Conservation (phyloP, 2,329 filamentous ascomycete species). For the Colletotrichum melonis region DNA sequence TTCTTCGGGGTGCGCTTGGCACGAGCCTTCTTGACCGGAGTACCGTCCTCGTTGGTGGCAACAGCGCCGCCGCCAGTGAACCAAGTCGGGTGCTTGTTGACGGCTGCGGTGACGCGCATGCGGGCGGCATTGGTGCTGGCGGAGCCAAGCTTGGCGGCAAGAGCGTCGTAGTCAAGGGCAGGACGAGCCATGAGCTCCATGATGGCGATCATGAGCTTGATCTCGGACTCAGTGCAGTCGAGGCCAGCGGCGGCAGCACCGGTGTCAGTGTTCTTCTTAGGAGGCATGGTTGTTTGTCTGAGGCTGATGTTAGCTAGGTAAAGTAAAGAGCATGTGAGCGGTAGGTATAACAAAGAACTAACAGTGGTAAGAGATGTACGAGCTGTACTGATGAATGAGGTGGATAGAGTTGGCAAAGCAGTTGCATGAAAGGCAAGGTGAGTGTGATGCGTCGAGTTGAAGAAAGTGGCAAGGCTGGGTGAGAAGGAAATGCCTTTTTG, state of each 20-base stretch:
- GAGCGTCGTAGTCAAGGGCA: not conserved
- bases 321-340: not conserved
- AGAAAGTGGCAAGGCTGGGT: not conserved
- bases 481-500: not conserved
- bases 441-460: not conserved
- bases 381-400: not conserved
- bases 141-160: slow-evolving; percentile 9
- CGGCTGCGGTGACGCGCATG: slow-evolving; percentile 3
- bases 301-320: not conserved
- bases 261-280: not conserved
- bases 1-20: not conserved
- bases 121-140: slow-evolving; percentile 20
- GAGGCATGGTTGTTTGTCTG: not conserved
- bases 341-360: not conserved
- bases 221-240: not conserved
- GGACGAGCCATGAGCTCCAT: not conserved
- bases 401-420: not conserved
- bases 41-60: not conserved
- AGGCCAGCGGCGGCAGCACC: too few species aligned
- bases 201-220: slow-evolving; percentile 4
- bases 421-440: not conserved
- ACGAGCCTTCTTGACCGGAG: not conserved
- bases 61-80: not conserved
- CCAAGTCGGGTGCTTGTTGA: slow-evolving; percentile 1
- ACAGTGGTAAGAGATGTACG: not conserved